Evolutionary conservation across 495 filamentous ascomycete genomes (phyloP).

Genomic region (Neurospora tetrasperma): DNA sequence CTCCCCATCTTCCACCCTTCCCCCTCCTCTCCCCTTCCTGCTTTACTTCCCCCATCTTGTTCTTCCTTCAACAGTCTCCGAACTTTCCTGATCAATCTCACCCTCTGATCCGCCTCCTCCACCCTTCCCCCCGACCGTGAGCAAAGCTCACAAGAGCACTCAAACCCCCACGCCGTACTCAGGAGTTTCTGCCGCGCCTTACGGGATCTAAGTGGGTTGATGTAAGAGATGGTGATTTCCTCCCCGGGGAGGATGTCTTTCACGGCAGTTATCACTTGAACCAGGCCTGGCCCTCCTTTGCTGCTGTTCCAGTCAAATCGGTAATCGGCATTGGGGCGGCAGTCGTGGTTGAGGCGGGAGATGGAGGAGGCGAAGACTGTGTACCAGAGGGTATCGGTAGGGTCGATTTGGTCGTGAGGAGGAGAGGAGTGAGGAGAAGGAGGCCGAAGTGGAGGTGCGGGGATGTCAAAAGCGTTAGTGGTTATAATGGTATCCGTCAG

Average conservation of each 20-base stretch:
- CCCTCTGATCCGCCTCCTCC: slow-evolving; percentile 24
- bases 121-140: slow-evolving; percentile 8
- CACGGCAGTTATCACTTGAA: slow-evolving; percentile 28
- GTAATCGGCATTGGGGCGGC: slow-evolving; percentile 35
- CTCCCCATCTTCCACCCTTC: slow-evolving; percentile 14
- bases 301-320: slow-evolving; percentile 22
- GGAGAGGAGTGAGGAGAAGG: slow-evolving; percentile 27
- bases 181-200: slow-evolving; percentile 17
- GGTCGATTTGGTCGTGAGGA: slow-evolving; percentile 19
- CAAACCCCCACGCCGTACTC: slow-evolving; percentile 29
- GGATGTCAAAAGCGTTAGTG: slow-evolving; percentile 29
- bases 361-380: slow-evolving; percentile 23
- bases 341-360: slow-evolving; percentile 36
- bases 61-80: slow-evolving; percentile 13
- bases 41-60: slow-evolving; percentile 9
- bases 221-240: slow-evolving; percentile 32
- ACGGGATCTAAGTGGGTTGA: slow-evolving; percentile 25
- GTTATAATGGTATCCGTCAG: slow-evolving; percentile 17
- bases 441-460: slow-evolving; percentile 17
- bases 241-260: slow-evolving; percentile 25
- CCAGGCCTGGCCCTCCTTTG: slow-evolving; percentile 10
- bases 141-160: slow-evolving; percentile 28
- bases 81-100: slow-evolving; percentile 17
- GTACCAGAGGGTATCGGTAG: slow-evolving; percentile 14
- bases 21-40: not conserved